Evolutionary conservation across 257 asterid species (phyloP).

Genomic region (Solanum clarkiae): DNA sequence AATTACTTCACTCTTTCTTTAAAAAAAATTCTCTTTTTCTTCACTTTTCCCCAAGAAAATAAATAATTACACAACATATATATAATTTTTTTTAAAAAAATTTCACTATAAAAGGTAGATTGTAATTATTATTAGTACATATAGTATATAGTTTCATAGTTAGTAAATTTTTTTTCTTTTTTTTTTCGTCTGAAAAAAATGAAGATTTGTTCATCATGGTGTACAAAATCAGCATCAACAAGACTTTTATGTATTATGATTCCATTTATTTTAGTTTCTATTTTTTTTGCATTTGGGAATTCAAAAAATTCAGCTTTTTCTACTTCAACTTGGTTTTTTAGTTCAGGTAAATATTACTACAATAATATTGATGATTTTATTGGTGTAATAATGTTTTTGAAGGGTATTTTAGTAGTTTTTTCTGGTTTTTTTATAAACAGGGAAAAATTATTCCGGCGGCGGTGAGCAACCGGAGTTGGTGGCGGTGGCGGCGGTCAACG

Average conservation of each 20-base stretch:
- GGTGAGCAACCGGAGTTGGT: not conserved
- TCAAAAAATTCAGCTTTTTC: not conserved
- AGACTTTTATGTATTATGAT: slow-evolving; percentile 35
- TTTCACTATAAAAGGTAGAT: not conserved
- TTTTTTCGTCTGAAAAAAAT: not conserved
- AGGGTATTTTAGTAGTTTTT: not conserved
- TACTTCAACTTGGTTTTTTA: slow-evolving; percentile 9
- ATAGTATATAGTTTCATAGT: not conserved
- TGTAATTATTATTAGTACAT: not conserved
- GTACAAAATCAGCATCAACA: slow-evolving; percentile 21
- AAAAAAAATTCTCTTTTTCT: not conserved
- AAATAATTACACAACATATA: not conserved
- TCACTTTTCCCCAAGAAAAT: not conserved
- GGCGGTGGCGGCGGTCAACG: slow-evolving; percentile 20
- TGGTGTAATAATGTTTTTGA: not conserved
- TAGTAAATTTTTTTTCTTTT: not conserved
- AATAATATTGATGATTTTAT: not conserved
- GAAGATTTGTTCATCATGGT: slow-evolving; percentile 24
- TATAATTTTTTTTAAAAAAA: not conserved
- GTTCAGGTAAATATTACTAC: slow-evolving; percentile 7
- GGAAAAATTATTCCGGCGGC: not conserved
- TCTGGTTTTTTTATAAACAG: not conserved
- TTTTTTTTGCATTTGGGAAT: slow-evolving; percentile 15
- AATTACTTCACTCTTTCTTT: slow-evolving; percentile 5
- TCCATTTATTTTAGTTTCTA: slow-evolving; percentile 34